A percentile compares a stretch with the other conserved stretches of the same genome.
These are phyloP conservation scores for Cordyceps fumosorosea DNA, from an alignment of 2,329 filamentous ascomycete genomes.

Conservation along the genomic window DNA sequence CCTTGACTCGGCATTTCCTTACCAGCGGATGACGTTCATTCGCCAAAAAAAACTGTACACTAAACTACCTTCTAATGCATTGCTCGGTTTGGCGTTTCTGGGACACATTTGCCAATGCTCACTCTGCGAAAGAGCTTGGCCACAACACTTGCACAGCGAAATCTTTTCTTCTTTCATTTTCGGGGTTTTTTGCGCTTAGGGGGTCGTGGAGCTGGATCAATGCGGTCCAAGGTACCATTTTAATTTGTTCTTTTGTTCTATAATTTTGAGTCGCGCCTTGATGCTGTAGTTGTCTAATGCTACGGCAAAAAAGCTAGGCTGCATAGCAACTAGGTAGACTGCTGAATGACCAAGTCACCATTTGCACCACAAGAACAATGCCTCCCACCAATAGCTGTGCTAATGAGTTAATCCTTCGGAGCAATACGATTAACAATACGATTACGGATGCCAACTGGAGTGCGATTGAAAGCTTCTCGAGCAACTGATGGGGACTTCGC, in stretches of 20 bases:
- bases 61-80: conserved; percentile 1
- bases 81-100: conserved; percentile 5
- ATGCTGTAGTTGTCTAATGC: neutral
- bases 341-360: conserved; percentile 6
- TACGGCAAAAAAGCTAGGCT: neutral
- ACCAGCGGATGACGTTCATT: neutral
- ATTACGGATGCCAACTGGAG: neutral
- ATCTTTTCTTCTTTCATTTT: conserved; percentile 2
- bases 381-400: neutral
- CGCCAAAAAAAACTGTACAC: conserved; percentile 5
- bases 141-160: conserved; percentile 1
- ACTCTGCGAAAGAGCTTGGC: neutral
- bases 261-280: neutral
- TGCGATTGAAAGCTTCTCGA: neutral
- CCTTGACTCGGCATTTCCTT: neutral
- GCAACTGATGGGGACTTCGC: neutral
- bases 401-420: too few species aligned
- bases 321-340: neutral
- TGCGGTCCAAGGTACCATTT: neutral
- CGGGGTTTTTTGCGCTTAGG: neutral
- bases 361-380: neutral
- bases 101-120: neutral
- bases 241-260: neutral
- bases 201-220: neutral
- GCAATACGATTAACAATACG: neutral